Conservation (phyloP, 2,329 filamentous ascomycete species). For the Aspergillus ochraceoroseus region DNA sequence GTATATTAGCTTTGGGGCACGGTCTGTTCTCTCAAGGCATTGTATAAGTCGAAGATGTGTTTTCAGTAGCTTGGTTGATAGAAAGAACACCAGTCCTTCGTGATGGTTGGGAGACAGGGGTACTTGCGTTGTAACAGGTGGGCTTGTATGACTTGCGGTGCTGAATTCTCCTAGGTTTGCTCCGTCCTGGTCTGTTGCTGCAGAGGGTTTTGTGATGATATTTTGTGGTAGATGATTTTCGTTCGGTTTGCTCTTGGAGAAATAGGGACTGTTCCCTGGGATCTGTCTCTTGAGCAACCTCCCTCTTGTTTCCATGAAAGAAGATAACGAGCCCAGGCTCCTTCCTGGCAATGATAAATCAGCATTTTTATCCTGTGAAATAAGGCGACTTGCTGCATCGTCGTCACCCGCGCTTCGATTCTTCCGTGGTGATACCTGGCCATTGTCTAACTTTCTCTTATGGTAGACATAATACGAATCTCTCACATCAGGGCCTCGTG, state of each 20-base stretch:
- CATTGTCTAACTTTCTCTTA: too few species aligned
- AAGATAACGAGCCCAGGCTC: slow-evolving; percentile 46
- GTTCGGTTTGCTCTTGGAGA: slow-evolving; percentile 3
- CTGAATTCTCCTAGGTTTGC: neutral
- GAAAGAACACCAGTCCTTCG: slow-evolving; percentile 26
- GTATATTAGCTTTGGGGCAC: slow-evolving; percentile 23
- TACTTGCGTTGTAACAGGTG: slow-evolving; percentile 26
- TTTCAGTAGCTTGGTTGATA: slow-evolving; percentile 27
- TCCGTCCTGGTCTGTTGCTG: neutral
- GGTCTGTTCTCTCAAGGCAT: slow-evolving; percentile 17
- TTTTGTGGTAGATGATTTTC: neutral
- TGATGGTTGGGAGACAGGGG: neutral
- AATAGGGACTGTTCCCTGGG: slow-evolving; percentile 27
- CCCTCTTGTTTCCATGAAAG: slow-evolving; percentile 50
- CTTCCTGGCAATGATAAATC: neutral
- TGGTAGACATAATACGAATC: too few species aligned
- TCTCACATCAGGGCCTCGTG: too few species aligned
- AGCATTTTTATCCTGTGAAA: neutral
- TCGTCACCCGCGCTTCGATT: too few species aligned
- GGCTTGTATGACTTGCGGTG: too few species aligned
- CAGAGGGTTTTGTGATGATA: neutral
- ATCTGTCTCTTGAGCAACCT: slow-evolving; percentile 26
- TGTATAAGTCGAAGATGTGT: slow-evolving; percentile 24
- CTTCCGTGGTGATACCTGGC: too few species aligned
- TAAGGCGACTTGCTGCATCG: too few species aligned